These are phyloP conservation scores for Aspergillus sp. DNA, from an alignment of 2,329 filamentous ascomycete species.

Conservation along the genomic window DNA sequence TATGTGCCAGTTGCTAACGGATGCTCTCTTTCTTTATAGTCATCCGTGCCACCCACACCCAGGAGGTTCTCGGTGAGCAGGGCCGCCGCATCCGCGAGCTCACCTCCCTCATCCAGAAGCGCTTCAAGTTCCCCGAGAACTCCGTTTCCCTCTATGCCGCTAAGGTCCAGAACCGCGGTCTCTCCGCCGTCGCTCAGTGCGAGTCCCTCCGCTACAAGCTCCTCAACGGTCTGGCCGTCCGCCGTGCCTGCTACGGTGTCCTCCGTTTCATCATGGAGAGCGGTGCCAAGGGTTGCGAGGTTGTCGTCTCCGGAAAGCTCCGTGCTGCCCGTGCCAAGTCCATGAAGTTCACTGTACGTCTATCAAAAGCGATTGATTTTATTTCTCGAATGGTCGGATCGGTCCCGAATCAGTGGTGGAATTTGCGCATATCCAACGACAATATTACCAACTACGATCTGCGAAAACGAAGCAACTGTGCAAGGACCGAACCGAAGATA, in stretches of 20 bases:
- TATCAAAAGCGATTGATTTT: neutral
- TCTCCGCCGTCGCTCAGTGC: slow-evolving; percentile 99
- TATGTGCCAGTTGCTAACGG: slow-evolving; percentile 34
- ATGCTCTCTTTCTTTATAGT: slow-evolving; percentile 50
- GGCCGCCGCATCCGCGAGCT: slow-evolving; percentile 99
- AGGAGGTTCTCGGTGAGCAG: slow-evolving; percentile 99
- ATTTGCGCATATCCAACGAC: neutral
- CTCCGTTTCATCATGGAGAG: slow-evolving; percentile 99
- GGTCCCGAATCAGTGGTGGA: slow-evolving; percentile 1
- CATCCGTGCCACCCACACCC: slow-evolving; percentile 99
- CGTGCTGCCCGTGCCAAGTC: slow-evolving; percentile 98
- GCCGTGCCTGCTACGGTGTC: slow-evolving; percentile 99
- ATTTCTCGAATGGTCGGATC: neutral
- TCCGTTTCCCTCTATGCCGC: slow-evolving; percentile 99
- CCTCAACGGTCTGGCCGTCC: slow-evolving; percentile 97
- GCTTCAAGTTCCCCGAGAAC: slow-evolving; percentile 99
- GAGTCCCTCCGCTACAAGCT: slow-evolving; percentile 99
- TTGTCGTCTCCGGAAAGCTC: slow-evolving; percentile 98
- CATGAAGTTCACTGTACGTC: slow-evolving; percentile 98
- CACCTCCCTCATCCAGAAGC: slow-evolving; percentile 99
- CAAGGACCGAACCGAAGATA: neutral
- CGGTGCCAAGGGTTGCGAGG: slow-evolving; percentile 99
- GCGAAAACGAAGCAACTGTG: neutral
- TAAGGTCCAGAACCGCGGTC: slow-evolving; percentile 99
- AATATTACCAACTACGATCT: neutral